Base-by-base conservation (phyloP, 2,329 filamentous ascomycete species). In the Alternaria sp. region DNA sequence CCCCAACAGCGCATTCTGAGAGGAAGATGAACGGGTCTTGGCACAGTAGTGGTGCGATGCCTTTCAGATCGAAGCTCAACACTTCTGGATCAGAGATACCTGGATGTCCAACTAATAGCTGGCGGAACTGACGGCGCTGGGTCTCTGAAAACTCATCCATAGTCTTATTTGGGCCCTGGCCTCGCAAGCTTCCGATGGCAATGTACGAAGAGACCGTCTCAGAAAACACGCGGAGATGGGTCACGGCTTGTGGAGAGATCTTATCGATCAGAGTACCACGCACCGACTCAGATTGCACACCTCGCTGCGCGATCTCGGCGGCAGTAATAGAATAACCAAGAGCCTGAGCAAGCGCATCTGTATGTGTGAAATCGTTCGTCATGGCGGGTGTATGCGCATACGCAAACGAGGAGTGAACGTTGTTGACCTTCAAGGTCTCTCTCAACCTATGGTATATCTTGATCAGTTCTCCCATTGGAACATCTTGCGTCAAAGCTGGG, bases 241-340 rank as follows among this genome's bases (percentile, higher is more conserved):
- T 95, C 61, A 99, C 82, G 1, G 88, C 86, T 75, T 96, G 89
- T 57, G 94, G 91, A 0, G 95, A 90, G 52, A 98, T 90, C 71
- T 90, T 93, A 66, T 94, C 91, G 20, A 98, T 79, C 46, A 98
- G 81, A 5, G 91, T 94, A 77, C 88, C 85, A 54, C 91, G 90
- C 24, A 74, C 54, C 47, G 87, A 86, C 65, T 91, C 87, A 22
- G 89, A 88, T 68, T 92, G 91, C 4, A 93, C 84, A 7, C 95
- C 95, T 69, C 95, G 90, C 76, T 97, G 93, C 64, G 94, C 90
- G 66, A 98, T 97, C 79, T 99, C 95, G 4, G 92, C 89, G 0
- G 93, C 89, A 8, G 93, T 90, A 59, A 99, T 93, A 0, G 94
- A 94, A 75, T 89, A 93, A 2, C 92, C 94, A 14, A 97, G 88